Evolutionary conservation across 371 early-diverging fungal genomes (phyloP).

Genomic region (Paraphysoderma sedebokerense): DNA sequence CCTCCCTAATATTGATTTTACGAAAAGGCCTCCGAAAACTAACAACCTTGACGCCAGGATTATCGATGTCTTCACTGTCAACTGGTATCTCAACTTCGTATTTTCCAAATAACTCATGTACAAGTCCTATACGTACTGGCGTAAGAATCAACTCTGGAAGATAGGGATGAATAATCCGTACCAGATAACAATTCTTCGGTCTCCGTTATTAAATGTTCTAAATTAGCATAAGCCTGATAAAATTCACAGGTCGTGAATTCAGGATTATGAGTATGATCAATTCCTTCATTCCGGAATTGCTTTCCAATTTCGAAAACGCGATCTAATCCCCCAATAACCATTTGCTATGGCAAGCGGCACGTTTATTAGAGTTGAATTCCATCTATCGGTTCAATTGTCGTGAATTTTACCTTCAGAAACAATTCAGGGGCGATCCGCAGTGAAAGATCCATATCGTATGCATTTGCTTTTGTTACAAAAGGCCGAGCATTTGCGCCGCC

Average conservation of each 20-base stretch:
- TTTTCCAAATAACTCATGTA: too few species aligned
- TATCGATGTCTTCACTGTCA: neutral
- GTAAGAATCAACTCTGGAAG: too few species aligned
- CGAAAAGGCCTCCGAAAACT: too few species aligned
- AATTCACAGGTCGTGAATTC: constrained; percentile 97
- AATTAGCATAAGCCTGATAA: constrained; percentile 85
- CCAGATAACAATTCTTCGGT: constrained; percentile 61
- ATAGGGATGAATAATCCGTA: too few species aligned
- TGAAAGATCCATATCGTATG: constrained; percentile 44
- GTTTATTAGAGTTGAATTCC: too few species aligned
- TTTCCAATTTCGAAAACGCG: constrained; percentile 93
- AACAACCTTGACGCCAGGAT: too few species aligned
- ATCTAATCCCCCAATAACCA: constrained; percentile 89
- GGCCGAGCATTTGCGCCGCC: constrained; percentile 96
- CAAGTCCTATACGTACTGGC: too few species aligned
- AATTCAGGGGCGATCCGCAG: constrained; percentile 93
- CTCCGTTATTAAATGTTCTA: constrained; percentile 59
- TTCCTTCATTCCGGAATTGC: constrained; percentile 95
- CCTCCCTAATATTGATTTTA: too few species aligned
- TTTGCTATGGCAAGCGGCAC: constrained; percentile 28
- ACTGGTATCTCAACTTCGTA: constrained; percentile 9
- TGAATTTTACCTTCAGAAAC: constrained; percentile 53
- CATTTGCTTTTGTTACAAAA: constrained; percentile 72
- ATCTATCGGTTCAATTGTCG: too few species aligned
- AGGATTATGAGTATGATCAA: constrained; percentile 95